Evolutionary conservation across 805 yeast species (phyloP).

Genomic region (Candida sonorensis): DNA sequence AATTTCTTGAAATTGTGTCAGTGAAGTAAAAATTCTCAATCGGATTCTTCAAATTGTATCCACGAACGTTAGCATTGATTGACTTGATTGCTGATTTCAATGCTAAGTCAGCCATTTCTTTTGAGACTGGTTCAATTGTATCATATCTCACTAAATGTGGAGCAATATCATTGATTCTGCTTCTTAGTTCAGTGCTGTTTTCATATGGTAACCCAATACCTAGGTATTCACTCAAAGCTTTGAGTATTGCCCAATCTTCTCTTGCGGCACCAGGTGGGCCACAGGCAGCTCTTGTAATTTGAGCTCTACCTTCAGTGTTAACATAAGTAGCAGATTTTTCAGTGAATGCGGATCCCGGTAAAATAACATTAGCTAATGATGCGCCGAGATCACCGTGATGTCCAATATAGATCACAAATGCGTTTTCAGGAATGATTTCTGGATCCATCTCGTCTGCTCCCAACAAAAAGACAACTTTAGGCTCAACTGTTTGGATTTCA

Average conservation of each 20-base stretch:
- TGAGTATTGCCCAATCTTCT: conserved; percentile 84
- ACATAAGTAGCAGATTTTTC: conserved; percentile 81
- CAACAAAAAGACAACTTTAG: conserved; percentile 72
- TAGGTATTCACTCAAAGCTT: conserved; percentile 76
- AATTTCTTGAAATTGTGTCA: conserved; percentile 78
- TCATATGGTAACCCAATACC: conserved; percentile 71
- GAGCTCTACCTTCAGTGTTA: conserved; percentile 87
- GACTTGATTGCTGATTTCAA: conserved; percentile 32
- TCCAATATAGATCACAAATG: conserved; percentile 85
- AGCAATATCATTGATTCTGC: conserved; percentile 67
- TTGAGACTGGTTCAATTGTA: conserved; percentile 60
- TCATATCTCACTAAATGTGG: conserved; percentile 77
- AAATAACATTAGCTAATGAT: conserved; percentile 76
- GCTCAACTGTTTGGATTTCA: conserved; percentile 40
- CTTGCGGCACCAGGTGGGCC: conserved; percentile 86
- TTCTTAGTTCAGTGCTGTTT: conserved; percentile 58
- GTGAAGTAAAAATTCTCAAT: conserved; percentile 83
- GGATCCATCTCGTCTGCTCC: conserved; percentile 79
- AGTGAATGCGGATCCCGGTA: conserved; percentile 86
- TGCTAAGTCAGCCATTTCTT: conserved; percentile 51
- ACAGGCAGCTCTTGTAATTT: conserved; percentile 77
- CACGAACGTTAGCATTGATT: conserved; percentile 29
- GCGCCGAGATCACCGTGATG: conserved; percentile 92
- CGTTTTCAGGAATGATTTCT: conserved; percentile 69
- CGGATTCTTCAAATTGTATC: conserved; percentile 53